Evolutionary conservation across 2,329 filamentous ascomycete genomes (phyloP).

Genomic region (Ophiocordyceps camponoti-saundersi): DNA sequence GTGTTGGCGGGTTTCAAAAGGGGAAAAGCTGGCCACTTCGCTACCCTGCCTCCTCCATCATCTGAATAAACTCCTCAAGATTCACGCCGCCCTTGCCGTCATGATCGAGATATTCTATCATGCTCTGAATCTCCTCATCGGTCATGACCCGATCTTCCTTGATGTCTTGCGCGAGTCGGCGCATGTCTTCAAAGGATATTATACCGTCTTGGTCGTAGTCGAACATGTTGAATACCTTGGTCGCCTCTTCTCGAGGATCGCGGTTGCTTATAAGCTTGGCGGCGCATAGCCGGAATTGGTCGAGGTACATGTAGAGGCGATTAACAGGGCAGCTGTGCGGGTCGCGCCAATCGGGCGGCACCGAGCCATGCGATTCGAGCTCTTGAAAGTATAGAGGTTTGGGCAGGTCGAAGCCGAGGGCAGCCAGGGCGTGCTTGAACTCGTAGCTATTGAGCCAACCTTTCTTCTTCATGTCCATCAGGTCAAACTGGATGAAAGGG

Average conservation of each 20-base stretch:
- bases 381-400: constrained; percentile 72
- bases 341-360: constrained; percentile 41
- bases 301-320: constrained; percentile 32
- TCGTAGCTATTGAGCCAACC: constrained; percentile 93
- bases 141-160: constrained; percentile 67
- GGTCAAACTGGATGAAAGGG: constrained; percentile 47
- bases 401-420: constrained; percentile 80
- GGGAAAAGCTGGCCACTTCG: not conserved
- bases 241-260: constrained; percentile 80
- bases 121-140: constrained; percentile 80
- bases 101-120: constrained; percentile 97
- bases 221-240: constrained; percentile 83
- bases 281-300: constrained; percentile 49
- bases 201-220: constrained; percentile 84
- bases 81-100: constrained; percentile 73
- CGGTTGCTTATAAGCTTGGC: constrained; percentile 65
- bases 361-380: constrained; percentile 64
- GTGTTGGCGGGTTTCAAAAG: not conserved
- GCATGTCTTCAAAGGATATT: constrained; percentile 76
- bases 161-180: constrained; percentile 74
- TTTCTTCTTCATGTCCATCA: constrained; percentile 96
- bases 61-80: constrained; percentile 51
- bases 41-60: constrained; percentile 31
- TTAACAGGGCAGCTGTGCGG: constrained; percentile 23
- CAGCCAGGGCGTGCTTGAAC: constrained; percentile 89